Evolutionary conservation across 768 basidiomycete genomes (phyloP).

Genomic region (Kwoniella sp.): DNA sequence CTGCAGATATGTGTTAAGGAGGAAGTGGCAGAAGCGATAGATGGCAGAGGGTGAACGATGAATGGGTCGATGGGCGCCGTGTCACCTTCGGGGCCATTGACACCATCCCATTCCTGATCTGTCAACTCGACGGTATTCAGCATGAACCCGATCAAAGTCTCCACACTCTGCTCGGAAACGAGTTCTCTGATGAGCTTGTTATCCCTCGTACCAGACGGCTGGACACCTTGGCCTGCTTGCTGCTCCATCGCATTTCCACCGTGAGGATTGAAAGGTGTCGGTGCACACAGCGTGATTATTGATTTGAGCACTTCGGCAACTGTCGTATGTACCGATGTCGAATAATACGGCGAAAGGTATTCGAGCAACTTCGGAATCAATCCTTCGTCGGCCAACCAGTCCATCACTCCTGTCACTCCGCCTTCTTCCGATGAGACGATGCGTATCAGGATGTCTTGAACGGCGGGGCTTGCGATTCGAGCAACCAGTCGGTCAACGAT

Average conservation of each 20-base stretch:
- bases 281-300: constrained; percentile 90
- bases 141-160: constrained; percentile 73
- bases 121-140: constrained; percentile 63
- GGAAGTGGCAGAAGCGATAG: constrained; percentile 59
- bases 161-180: constrained; percentile 70
- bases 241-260: constrained; percentile 60
- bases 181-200: constrained; percentile 89
- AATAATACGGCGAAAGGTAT: constrained; percentile 75
- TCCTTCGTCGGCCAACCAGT: constrained; percentile 86
- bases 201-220: constrained; percentile 46
- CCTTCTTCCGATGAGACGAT: constrained; percentile 85
- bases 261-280: constrained; percentile 72
- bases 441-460: constrained; percentile 86
- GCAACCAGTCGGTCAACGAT: constrained; percentile 78
- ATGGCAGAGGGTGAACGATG: constrained; percentile 45
- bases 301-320: constrained; percentile 90
- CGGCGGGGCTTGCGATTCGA: constrained; percentile 84
- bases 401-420: constrained; percentile 76
- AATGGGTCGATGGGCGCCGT: constrained; percentile 44
- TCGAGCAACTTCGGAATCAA: constrained; percentile 79
- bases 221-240: constrained; percentile 28
- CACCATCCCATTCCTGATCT: constrained; percentile 35
- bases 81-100: constrained; percentile 13
- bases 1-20: constrained; percentile 83
- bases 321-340: constrained; percentile 76